Evolutionary conservation across 192 early-diverging fungal genomes (phyloP).

Genomic region (Coemansia pectinata): DNA sequence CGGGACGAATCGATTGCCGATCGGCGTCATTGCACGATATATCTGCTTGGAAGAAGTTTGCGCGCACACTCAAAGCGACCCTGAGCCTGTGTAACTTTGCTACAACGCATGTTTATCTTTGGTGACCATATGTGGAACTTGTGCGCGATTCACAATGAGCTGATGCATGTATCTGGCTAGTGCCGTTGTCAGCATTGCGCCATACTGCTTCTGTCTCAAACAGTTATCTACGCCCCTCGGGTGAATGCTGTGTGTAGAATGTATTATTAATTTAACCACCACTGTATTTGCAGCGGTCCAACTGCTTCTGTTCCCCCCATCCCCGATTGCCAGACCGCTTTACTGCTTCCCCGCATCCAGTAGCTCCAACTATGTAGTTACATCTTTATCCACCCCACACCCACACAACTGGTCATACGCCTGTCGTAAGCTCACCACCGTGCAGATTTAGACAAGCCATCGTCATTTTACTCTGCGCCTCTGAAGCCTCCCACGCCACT

Average conservation of each 20-base stretch:
- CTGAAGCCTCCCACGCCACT: background rate
- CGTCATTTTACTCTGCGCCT: background rate
- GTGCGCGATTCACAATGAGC: constrained; percentile 3
- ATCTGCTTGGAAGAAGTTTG: background rate
- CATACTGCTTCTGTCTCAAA: background rate
- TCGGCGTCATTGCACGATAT: constrained; percentile 3
- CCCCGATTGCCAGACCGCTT: background rate
- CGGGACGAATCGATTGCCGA: background rate
- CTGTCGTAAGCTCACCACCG: background rate
- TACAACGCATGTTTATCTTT: background rate
- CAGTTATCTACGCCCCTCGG: constrained; percentile 3
- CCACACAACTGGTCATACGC: background rate
- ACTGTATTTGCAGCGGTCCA: background rate
- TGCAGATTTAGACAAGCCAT: background rate
- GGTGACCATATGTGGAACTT: background rate
- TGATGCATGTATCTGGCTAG: background rate
- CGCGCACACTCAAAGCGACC: background rate
- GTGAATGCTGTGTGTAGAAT: background rate
- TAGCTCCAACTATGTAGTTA: background rate
- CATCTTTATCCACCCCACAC: background rate
- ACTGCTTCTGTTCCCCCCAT: background rate
- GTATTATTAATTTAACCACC: constrained; percentile 6
- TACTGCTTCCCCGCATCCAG: constrained; percentile 5
- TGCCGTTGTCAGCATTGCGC: background rate
- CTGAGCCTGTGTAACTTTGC: background rate